These are phyloP conservation scores for Stromatinia cepivora DNA, from an alignment of 2,329 filamentous ascomycete genomes.

Conservation along the genomic window DNA sequence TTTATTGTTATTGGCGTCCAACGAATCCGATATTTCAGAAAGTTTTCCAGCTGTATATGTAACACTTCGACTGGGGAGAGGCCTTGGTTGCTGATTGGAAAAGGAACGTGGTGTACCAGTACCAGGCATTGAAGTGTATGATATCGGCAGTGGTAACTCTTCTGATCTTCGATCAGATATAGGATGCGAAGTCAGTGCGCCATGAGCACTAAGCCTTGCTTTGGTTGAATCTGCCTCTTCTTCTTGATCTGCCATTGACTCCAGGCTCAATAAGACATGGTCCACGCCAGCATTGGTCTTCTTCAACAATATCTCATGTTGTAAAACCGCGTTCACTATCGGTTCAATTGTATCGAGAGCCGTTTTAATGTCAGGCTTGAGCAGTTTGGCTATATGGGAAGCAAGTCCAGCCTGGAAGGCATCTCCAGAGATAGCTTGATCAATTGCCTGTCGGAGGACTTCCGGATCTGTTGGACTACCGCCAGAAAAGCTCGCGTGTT, in stretches of 20 bases:
- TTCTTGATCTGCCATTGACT: constrained; percentile 29
- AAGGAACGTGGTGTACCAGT: background rate
- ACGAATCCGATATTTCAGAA: constrained; percentile 33
- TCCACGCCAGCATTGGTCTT: constrained; percentile 40
- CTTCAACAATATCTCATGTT: constrained; percentile 38
- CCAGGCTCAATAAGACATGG: constrained; percentile 35
- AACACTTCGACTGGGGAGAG: constrained; percentile 16
- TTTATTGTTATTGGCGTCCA: constrained; percentile 34
- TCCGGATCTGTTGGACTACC: constrained; percentile 32
- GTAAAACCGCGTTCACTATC: constrained; percentile 40
- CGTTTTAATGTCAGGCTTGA: constrained; percentile 39
- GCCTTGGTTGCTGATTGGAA: constrained; percentile 1
- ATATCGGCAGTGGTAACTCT: background rate
- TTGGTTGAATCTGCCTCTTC: background rate
- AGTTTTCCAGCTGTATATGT: constrained; percentile 32
- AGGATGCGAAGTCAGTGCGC: constrained; percentile 9
- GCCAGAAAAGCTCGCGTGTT: constrained; percentile 23
- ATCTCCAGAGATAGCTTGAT: constrained; percentile 38
- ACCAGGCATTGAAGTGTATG: background rate
- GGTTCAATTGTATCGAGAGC: constrained; percentile 41
- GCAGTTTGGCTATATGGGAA: constrained; percentile 36
- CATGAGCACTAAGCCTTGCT: background rate
- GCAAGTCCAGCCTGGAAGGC: constrained; percentile 40
- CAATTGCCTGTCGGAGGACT: constrained; percentile 34
- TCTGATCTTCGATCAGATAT: background rate